phyloP scores from a whole-genome alignment of 371 early-diverging fungal genomes.

The Mucor indicus region DNA sequence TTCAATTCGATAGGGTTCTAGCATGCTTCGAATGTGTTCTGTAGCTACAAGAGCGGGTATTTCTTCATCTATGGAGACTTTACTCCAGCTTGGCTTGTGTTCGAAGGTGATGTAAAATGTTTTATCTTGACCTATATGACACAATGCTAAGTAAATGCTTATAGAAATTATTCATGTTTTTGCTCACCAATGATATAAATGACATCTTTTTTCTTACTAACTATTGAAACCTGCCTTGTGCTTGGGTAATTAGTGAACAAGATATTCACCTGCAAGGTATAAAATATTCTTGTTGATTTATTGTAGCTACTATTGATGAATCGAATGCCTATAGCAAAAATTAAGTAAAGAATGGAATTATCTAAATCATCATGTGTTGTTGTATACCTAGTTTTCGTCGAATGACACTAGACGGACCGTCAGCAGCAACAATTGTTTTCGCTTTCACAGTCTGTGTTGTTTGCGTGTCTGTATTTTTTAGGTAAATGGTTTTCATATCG shows the following conservation, averaged over 20 bases:
- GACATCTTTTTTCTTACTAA: constrained; percentile 23
- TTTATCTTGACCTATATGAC: constrained; percentile 23
- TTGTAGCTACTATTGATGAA: background rate
- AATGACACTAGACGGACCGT: constrained; percentile 29
- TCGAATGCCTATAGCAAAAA: background rate
- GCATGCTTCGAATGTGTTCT: constrained; percentile 17
- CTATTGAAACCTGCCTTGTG: constrained; percentile 18
- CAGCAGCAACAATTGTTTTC: constrained; percentile 31
- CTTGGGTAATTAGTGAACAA: constrained; percentile 26
- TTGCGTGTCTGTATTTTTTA: constrained; percentile 16
- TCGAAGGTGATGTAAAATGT: constrained; percentile 31
- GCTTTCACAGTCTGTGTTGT: constrained; percentile 20
- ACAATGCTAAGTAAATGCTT: background rate
- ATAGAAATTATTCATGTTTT: no score
- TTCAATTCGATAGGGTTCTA: constrained; percentile 34
- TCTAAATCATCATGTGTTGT: no score
- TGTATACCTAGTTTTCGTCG: constrained; percentile 38
- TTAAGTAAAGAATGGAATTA: no score
- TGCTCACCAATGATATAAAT: constrained; percentile 34
- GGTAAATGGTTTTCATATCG: background rate
- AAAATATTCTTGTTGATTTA: constrained; percentile 17
- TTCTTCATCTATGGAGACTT: constrained; percentile 26
- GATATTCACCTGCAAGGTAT: constrained; percentile 28
- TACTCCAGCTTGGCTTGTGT: constrained; percentile 34
- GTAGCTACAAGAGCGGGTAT: constrained; percentile 22